Conservation (phyloP, 345 rosid species). For the Pugionium cornutum region DNA sequence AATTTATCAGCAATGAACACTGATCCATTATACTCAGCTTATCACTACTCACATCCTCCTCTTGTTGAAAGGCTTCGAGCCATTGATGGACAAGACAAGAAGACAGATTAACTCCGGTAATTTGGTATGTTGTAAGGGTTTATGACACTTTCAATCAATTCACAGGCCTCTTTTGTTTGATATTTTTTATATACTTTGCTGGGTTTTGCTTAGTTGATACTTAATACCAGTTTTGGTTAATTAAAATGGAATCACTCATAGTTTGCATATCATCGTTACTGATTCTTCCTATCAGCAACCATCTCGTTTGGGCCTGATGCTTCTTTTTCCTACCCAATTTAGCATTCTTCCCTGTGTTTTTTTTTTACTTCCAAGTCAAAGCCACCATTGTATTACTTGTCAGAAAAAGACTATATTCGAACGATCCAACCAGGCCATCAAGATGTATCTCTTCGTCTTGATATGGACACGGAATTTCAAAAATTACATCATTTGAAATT, state of each 20-base stretch:
- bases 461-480: not conserved
- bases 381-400: too few species aligned
- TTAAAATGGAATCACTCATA: not conserved
- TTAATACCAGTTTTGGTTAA: not conserved
- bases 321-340: too few species aligned
- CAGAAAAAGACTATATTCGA: too few species aligned
- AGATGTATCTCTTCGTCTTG: constrained; percentile 14
- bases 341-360: too few species aligned
- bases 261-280: constrained; percentile 8
- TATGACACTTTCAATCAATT: not conserved
- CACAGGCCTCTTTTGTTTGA: constrained; percentile 19
- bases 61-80: constrained; percentile 92
- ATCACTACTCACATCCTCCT: constrained; percentile 97
- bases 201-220: constrained; percentile 17
- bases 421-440: constrained; percentile 1
- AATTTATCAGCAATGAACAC: constrained; percentile 96
- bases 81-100: constrained; percentile 67
- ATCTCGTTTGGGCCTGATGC: not conserved
- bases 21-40: constrained; percentile 96
- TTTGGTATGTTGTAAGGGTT: constrained; percentile 8
- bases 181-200: not conserved
- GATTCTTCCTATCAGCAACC: not conserved
- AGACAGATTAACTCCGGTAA: constrained; percentile 53
- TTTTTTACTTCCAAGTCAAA: too few species aligned
- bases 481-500: constrained; percentile 1